Conservation (phyloP, 768 basidiomycete species). For the Boletus bicolor region DNA sequence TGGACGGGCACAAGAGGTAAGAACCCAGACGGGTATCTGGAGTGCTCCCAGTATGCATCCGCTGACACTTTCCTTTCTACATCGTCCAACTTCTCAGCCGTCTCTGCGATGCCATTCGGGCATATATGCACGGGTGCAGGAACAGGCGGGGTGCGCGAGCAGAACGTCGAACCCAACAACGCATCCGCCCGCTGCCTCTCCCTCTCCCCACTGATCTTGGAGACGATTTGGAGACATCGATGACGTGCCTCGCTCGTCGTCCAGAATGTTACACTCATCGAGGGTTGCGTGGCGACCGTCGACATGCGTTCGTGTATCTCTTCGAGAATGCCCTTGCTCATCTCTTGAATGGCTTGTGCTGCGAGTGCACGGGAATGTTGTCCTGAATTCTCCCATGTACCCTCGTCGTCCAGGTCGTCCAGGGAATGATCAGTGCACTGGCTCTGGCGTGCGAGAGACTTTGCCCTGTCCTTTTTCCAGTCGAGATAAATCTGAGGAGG, state of each 20-base stretch:
- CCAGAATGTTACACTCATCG: slow-evolving; percentile 59
- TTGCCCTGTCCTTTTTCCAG: slow-evolving; percentile 47
- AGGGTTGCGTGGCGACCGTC: not conserved
- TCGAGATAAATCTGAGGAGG: slow-evolving; percentile 54
- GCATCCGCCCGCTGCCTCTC: slow-evolving; percentile 65
- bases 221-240: slow-evolving; percentile 71
- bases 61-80: slow-evolving; percentile 20
- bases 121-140: not conserved
- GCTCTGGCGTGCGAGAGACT: slow-evolving; percentile 6
- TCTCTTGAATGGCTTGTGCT: slow-evolving; percentile 73
- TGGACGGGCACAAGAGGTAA: slow-evolving; percentile 58
- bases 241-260: slow-evolving; percentile 73
- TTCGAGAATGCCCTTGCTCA: slow-evolving; percentile 56
- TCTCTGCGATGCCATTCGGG: not conserved
- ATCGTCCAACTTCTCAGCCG: not conserved
- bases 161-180: slow-evolving; percentile 42
- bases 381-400: slow-evolving; percentile 32
- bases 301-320: slow-evolving; percentile 55
- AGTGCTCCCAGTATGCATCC: slow-evolving; percentile 57
- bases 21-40: slow-evolving; percentile 53
- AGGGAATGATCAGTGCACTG: not conserved
- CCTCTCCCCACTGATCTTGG: slow-evolving; percentile 70
- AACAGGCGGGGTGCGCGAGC: slow-evolving; percentile 5
- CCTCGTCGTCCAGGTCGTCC: slow-evolving; percentile 11
- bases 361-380: slow-evolving; percentile 70